Conservation (phyloP, 1,284 basidiomycete genomes). For the Trichosporon sp. region DNA sequence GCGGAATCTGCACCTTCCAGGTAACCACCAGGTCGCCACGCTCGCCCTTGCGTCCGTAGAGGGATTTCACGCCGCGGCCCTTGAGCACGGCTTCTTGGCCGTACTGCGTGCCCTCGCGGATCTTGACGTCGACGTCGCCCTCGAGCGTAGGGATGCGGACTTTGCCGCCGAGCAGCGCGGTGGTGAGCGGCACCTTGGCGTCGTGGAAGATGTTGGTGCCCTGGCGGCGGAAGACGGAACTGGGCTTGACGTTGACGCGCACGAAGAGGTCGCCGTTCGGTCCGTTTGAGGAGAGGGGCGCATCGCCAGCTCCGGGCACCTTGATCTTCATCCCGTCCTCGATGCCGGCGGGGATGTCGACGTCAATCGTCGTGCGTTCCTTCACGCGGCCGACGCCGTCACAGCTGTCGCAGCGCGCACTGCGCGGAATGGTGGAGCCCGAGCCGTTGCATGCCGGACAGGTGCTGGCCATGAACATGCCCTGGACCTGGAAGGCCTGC, state of each 20-base stretch:
- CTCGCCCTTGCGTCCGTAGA: constrained; percentile 64
- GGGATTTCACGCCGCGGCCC: constrained; percentile 77
- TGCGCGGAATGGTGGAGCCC: constrained; percentile 77
- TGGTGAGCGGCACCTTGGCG: constrained; percentile 87
- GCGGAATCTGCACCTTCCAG: constrained; percentile 87
- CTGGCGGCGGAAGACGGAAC: constrained; percentile 85
- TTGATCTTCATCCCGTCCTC: constrained; percentile 96
- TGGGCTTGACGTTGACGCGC: constrained; percentile 79
- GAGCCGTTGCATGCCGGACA: constrained; percentile 83
- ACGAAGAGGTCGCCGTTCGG: constrained; percentile 83
- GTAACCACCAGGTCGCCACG: constrained; percentile 86
- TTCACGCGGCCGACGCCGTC: constrained; percentile 86
- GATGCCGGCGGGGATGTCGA: constrained; percentile 88
- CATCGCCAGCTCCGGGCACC: constrained; percentile 81
- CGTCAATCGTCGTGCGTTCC: constrained; percentile 73
- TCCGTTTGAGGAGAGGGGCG: constrained; percentile 76
- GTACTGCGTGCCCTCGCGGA: constrained; percentile 91
- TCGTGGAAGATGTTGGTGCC: constrained; percentile 90
- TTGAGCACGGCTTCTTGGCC: constrained; percentile 96
- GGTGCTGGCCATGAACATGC: constrained; percentile 96
- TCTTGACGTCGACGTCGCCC: constrained; percentile 91
- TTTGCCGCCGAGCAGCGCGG: constrained; percentile 86
- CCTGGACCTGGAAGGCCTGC: constrained; percentile 88
- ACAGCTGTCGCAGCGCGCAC: constrained; percentile 78
- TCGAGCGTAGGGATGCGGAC: constrained; percentile 94